These are phyloP conservation scores for Epithele typhae DNA, from an alignment of 768 basidiomycete species.

Conservation along the genomic window DNA sequence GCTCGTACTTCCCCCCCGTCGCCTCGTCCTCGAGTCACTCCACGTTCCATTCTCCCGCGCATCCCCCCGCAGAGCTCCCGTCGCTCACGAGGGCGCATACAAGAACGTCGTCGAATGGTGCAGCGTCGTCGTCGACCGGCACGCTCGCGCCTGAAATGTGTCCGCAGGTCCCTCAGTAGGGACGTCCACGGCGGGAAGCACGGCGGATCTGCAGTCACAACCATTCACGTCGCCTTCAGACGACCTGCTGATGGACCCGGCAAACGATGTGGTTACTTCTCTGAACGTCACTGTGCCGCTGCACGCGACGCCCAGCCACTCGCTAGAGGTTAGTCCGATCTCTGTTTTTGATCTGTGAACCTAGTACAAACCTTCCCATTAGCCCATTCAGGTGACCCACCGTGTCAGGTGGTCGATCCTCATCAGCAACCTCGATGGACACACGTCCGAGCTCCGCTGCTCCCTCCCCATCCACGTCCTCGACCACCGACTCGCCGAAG, in stretches of 20 bases:
- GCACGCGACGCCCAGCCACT: conserved; percentile 63
- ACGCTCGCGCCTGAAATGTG: neutral
- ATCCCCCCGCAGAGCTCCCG: conserved; percentile 18
- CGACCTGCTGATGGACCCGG: conserved; percentile 9
- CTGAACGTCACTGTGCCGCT: conserved; percentile 58
- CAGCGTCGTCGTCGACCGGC: neutral
- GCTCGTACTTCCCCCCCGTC: conserved; percentile 16
- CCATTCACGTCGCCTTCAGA: neutral
- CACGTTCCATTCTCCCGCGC: conserved; percentile 10
- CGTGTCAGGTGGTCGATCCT: conserved; percentile 77
- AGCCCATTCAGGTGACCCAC: conserved; percentile 70
- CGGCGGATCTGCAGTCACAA: conserved; percentile 1
- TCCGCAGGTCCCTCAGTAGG: conserved; percentile 2
- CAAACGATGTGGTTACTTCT: conserved; percentile 53
- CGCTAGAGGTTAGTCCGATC: conserved; percentile 39
- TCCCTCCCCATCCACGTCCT: conserved; percentile 87
- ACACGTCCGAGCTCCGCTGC: conserved; percentile 92
- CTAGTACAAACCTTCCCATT: too few relatives aligned
- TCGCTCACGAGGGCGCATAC: conserved; percentile 24
- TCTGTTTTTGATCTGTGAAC: too few relatives aligned
- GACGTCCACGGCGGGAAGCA: conserved; percentile 4
- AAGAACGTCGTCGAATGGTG: conserved; percentile 19
- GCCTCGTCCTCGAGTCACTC: conserved; percentile 3
- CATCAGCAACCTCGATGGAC: conserved; percentile 84
- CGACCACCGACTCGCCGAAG: conserved; percentile 64